Conservation (phyloP, 257 asterid species). For the Rauvolfia tetraphylla region DNA sequence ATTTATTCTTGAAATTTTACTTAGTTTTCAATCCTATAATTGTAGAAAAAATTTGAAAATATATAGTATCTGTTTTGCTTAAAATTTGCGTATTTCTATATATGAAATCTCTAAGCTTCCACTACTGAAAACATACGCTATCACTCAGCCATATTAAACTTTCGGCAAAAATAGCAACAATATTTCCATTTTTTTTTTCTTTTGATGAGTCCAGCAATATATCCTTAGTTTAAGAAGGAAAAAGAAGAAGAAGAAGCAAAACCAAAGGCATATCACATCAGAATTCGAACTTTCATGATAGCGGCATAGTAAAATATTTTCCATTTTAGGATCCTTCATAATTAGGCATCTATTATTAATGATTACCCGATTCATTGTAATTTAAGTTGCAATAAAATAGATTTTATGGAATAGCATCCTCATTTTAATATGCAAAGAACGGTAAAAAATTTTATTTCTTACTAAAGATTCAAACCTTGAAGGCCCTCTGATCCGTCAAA, state of each 20-base stretch:
- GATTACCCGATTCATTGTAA: not conserved
- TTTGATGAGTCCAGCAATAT: too few species aligned
- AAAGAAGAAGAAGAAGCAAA: not conserved
- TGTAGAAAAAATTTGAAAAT: too few species aligned
- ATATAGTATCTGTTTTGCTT: too few species aligned
- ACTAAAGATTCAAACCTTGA: not conserved
- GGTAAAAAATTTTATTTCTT: not conserved
- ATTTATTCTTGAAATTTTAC: too few species aligned
- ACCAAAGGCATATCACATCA: not conserved
- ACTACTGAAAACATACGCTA: too few species aligned
- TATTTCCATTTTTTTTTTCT: too few species aligned
- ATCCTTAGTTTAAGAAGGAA: too few species aligned
- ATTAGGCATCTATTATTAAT: not conserved
- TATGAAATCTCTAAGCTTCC: too few species aligned
- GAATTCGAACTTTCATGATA: not conserved
- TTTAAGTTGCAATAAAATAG: slow-evolving; percentile 2
- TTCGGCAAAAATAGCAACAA: too few species aligned
- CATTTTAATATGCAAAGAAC: not conserved
- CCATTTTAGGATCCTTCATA: slow-evolving; percentile 3
- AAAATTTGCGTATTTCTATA: too few species aligned
- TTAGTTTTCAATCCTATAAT: too few species aligned
- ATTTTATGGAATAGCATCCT: not conserved
- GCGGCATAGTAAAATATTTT: not conserved
- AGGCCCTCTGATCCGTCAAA: not conserved
- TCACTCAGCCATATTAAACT: too few species aligned